Conservation (phyloP, 1,284 basidiomycete genomes). For the Rhodotorula sp. region DNA sequence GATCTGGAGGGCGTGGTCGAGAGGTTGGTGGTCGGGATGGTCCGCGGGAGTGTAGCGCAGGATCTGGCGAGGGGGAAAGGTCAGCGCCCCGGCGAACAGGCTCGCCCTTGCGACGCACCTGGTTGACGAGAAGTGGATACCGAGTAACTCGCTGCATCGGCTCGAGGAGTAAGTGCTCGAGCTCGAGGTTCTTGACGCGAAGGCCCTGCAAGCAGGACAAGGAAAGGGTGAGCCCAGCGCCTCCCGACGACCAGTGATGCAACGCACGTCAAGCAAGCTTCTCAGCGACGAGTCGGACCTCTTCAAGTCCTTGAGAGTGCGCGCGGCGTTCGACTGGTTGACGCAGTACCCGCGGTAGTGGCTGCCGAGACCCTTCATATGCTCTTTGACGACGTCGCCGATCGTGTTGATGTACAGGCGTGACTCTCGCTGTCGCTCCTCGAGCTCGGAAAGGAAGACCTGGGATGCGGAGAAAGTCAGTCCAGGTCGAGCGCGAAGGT, state of each 20-base stretch:
- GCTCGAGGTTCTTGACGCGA: constrained; percentile 71
- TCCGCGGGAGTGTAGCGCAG: constrained; percentile 70
- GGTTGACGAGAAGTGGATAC: constrained; percentile 82
- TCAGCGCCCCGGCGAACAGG: neutral
- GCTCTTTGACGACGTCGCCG: constrained; percentile 74
- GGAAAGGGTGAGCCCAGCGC: neutral
- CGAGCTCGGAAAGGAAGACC: constrained; percentile 78
- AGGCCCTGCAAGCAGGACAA: constrained; percentile 55
- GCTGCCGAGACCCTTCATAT: constrained; percentile 65
- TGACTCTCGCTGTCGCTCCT: constrained; percentile 84
- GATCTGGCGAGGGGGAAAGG: constrained; percentile 56
- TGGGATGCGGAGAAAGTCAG: constrained; percentile 42
- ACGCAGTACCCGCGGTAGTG: constrained; percentile 77
- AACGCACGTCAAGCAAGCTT: constrained; percentile 63
- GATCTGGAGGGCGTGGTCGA: constrained; percentile 60
- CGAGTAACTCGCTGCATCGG: constrained; percentile 96
- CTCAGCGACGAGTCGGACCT: constrained; percentile 65
- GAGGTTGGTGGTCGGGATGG: constrained; percentile 56
- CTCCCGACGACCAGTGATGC: neutral
- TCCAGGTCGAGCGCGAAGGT: neutral
- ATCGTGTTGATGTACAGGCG: constrained; percentile 84
- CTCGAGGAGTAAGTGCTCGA: constrained; percentile 83
- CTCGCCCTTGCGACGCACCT: constrained; percentile 52
- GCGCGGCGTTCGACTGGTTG: constrained; percentile 76
- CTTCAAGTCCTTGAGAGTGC: constrained; percentile 71